Percentiles rank a stretch among this genome's conserved stretches.
These are phyloP conservation scores for Eucalyptus victrix DNA, from an alignment of 345 rosid genomes.

Conservation along the genomic window DNA sequence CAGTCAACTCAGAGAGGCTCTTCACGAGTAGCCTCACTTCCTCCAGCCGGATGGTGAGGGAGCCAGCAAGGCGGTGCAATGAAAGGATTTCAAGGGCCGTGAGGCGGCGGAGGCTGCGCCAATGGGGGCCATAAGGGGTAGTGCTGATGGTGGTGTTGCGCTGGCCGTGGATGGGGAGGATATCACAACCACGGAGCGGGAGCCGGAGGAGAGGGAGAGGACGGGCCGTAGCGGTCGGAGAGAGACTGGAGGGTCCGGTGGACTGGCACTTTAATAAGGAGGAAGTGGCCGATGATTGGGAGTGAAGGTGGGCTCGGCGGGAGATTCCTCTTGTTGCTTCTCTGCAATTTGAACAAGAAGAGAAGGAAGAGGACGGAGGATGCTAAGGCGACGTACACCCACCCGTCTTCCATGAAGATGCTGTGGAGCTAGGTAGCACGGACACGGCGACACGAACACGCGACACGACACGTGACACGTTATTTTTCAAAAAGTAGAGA, in stretches of 20 bases:
- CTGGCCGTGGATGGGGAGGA: conserved; percentile 9
- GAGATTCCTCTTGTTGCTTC: neutral
- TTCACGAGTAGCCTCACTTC: neutral
- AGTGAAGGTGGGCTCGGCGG: conserved; percentile 1
- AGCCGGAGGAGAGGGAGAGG: neutral
- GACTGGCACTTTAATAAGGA: conserved; percentile 1
- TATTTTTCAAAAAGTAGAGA: too few relatives aligned
- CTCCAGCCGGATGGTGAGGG: neutral
- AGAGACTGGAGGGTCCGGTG: conserved; percentile 4
- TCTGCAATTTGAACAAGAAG: neutral
- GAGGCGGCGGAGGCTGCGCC: neutral
- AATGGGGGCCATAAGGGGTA: neutral
- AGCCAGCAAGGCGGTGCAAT: neutral
- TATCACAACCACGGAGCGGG: neutral
- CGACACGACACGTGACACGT: too few relatives aligned
- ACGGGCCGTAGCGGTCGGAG: neutral
- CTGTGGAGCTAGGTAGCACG: too few relatives aligned
- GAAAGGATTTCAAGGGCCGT: conserved; percentile 3
- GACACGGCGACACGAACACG: too few relatives aligned
- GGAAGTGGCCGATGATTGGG: conserved; percentile 9
- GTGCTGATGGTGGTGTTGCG: neutral
- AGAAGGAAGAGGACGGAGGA: neutral
- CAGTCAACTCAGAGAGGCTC: neutral
- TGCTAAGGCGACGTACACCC: neutral
- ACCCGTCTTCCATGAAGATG: neutral